Conservation (phyloP, 441 rosid genomes). For the Corymbia citriodora region DNA sequence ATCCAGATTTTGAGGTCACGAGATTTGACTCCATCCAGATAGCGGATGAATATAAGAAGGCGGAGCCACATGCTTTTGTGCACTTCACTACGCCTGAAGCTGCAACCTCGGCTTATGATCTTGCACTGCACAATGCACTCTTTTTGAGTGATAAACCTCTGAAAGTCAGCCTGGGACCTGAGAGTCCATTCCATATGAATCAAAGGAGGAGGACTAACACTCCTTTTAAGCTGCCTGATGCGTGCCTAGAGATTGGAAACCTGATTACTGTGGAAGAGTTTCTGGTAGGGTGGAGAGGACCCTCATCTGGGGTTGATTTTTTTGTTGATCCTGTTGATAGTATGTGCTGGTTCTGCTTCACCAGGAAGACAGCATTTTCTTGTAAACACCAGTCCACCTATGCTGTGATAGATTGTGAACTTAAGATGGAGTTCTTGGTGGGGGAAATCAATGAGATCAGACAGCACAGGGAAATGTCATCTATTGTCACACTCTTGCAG, state of each 20-base stretch:
- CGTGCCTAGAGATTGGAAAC: slow-evolving; percentile 58
- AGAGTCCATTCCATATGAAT: slow-evolving; percentile 50
- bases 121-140: slow-evolving; percentile 43
- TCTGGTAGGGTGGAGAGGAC: slow-evolving; percentile 63
- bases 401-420: slow-evolving; percentile 73
- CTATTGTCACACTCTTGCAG: slow-evolving; percentile 49
- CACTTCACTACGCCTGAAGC: slow-evolving; percentile 58
- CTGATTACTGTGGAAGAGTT: slow-evolving; percentile 45
- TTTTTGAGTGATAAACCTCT: slow-evolving; percentile 31
- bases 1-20: slow-evolving; percentile 41
- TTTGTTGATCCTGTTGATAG: slow-evolving; percentile 83
- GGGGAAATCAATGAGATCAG: slow-evolving; percentile 55
- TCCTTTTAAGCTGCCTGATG: slow-evolving; percentile 50
- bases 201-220: slow-evolving; percentile 48
- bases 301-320: slow-evolving; percentile 52
- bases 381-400: slow-evolving; percentile 37
- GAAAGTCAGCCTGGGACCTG: slow-evolving; percentile 68
- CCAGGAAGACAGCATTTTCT: slow-evolving; percentile 57
- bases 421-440: slow-evolving; percentile 73
- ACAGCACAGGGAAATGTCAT: slow-evolving; percentile 24
- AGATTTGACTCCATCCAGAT: slow-evolving; percentile 14
- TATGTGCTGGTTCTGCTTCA: slow-evolving; percentile 66
- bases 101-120: slow-evolving; percentile 34
- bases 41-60: slow-evolving; percentile 35
- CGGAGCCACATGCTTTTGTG: slow-evolving; percentile 78